phyloP scores from a whole-genome alignment of 1,284 basidiomycete species.

The Naganishia cerealis region DNA sequence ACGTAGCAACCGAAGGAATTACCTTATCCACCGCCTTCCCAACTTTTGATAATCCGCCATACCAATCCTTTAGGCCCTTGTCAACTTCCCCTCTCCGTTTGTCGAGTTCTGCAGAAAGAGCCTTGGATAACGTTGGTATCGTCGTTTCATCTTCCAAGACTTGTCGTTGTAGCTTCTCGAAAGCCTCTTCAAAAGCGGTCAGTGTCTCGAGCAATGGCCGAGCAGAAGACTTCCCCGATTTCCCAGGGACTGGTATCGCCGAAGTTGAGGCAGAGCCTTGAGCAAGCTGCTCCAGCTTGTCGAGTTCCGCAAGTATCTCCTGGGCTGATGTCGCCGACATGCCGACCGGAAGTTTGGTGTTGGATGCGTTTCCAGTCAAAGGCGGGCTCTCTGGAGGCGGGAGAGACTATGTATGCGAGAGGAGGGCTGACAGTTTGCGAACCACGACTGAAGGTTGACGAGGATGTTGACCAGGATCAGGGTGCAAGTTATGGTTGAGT shows the following conservation, averaged over 20 bases:
- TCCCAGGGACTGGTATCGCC: background rate
- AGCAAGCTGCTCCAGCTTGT: conserved; percentile 20
- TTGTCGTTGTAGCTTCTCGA: conserved; percentile 12
- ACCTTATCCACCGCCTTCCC: conserved; percentile 89
- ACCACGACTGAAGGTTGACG: too few relatives aligned
- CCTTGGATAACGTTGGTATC: conserved; percentile 7
- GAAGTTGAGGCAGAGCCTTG: background rate
- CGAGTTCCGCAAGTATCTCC: conserved; percentile 19
- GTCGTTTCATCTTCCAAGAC: conserved; percentile 1
- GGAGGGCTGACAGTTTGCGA: too few relatives aligned
- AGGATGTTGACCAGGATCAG: too few relatives aligned
- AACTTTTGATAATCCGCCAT: conserved; percentile 69
- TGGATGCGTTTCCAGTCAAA: background rate
- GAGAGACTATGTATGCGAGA: too few relatives aligned
- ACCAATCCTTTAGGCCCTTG: conserved; percentile 81
- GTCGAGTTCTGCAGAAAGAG: conserved; percentile 64
- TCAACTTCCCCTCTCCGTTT: conserved; percentile 77
- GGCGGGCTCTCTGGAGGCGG: too few relatives aligned
- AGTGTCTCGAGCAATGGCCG: conserved; percentile 11
- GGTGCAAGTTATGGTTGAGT: too few relatives aligned
- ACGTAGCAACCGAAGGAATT: conserved; percentile 18
- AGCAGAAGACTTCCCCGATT: background rate
- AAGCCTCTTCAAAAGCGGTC: conserved; percentile 14
- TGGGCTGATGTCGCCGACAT: conserved; percentile 25
- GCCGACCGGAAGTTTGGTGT: background rate